These are phyloP conservation scores for Orbilia blumenaviensis DNA, from an alignment of 2,329 filamentous ascomycete genomes.

Conservation along the genomic window DNA sequence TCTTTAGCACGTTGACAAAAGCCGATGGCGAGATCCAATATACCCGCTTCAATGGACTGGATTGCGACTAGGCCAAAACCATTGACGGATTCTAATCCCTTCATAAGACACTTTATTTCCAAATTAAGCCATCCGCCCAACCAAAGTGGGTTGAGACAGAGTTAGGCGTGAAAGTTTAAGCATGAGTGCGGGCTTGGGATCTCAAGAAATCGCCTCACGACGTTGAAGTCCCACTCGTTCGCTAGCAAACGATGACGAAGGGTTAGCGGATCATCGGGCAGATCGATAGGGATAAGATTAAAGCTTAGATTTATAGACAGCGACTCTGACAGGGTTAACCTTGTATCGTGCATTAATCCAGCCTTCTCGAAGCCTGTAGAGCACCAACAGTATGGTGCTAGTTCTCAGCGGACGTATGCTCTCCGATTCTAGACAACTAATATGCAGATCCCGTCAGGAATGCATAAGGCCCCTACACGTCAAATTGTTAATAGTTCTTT, in stretches of 20 bases:
- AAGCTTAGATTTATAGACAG: conserved; percentile 46
- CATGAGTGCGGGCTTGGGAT: conserved; percentile 9
- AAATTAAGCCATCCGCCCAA: not conserved
- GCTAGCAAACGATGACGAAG: conserved; percentile 44
- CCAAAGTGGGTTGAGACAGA: conserved; percentile 10
- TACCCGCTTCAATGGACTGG: conserved; percentile 5
- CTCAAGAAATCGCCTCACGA: conserved; percentile 16
- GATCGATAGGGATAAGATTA: conserved; percentile 50
- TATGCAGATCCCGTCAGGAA: not conserved
- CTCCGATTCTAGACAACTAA: not conserved
- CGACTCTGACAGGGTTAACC: conserved; percentile 20
- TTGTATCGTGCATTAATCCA: conserved; percentile 22
- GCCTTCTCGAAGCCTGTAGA: conserved; percentile 47
- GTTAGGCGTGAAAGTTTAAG: not conserved
- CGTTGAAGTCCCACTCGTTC: conserved; percentile 30
- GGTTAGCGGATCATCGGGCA: conserved; percentile 54
- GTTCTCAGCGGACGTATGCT: not conserved
- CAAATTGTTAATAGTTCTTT: no score
- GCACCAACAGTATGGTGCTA: not conserved
- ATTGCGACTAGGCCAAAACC: not conserved
- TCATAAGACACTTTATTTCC: not conserved
- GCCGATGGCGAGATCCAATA: conserved; percentile 30
- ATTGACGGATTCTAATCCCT: conserved; percentile 30
- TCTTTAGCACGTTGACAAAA: not conserved
- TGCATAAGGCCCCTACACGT: not conserved